Percentiles rank a stretch among this genome's conserved stretches.
Conservation (phyloP, 768 basidiomycete species). For the Cystofilobasidium bisporidii region DNA sequence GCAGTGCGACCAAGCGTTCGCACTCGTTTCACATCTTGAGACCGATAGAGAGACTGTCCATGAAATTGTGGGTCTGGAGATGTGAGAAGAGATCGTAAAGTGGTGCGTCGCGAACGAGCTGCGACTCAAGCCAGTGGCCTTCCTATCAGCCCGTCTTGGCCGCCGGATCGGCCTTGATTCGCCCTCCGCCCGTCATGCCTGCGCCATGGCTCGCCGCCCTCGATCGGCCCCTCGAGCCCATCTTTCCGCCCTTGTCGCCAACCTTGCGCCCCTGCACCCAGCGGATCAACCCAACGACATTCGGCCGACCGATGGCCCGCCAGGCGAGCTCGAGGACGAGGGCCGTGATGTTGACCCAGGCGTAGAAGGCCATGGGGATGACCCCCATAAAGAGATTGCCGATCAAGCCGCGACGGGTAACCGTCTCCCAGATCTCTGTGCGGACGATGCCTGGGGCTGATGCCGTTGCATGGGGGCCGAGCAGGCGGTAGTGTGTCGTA, state of each 20-base stretch:
- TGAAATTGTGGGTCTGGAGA: too few relatives aligned
- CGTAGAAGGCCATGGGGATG: conserved; percentile 41
- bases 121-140: too few relatives aligned
- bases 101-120: too few relatives aligned
- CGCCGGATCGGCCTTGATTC: neutral
- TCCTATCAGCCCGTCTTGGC: too few relatives aligned
- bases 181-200: too few relatives aligned
- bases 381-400: conserved; percentile 55
- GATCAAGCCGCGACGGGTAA: conserved; percentile 48
- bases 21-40: too few relatives aligned
- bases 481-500: conserved; percentile 52
- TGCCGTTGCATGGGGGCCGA: conserved; percentile 47
- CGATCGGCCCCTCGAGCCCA: neutral
- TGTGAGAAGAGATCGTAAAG: too few relatives aligned
- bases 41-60: too few relatives aligned
- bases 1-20: too few relatives aligned
- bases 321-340: conserved; percentile 27
- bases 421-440: conserved; percentile 54
- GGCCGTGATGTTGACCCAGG: conserved; percentile 29
- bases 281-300: neutral
- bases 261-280: neutral
- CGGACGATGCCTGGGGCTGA: conserved; percentile 45
- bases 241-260: neutral
- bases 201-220: neutral
- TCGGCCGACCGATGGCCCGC: conserved; percentile 9